Percentiles rank a stretch among this genome's conserved stretches.
Evolutionary conservation across 305 asterid species (phyloP).

Genomic region (Fraxinus velutina): DNA sequence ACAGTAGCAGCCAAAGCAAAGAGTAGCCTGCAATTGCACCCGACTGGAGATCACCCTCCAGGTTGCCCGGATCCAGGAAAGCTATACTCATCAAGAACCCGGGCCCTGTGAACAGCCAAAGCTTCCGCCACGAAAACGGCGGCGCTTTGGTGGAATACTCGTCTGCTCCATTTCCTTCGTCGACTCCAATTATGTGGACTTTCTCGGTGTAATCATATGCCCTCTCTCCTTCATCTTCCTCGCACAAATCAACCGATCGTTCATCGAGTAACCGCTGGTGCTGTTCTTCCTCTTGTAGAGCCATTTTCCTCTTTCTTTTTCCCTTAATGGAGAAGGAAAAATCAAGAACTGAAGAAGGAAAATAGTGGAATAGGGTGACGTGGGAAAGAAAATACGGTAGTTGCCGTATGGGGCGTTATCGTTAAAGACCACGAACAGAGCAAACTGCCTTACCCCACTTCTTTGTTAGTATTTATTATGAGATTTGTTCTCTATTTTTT

Average conservation of each 20-base stretch:
- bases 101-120: slow-evolving; percentile 92
- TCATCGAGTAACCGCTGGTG: slow-evolving; percentile 28
- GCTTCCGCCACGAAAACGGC: slow-evolving; percentile 87
- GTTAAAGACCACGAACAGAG: not conserved
- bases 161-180: slow-evolving; percentile 35
- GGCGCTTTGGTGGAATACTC: slow-evolving; percentile 46
- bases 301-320: slow-evolving; percentile 28
- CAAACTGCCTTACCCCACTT: not conserved
- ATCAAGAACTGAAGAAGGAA: not conserved
- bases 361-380: not conserved
- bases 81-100: slow-evolving; percentile 94
- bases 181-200: slow-evolving; percentile 53
- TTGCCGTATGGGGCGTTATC: slow-evolving; percentile 3
- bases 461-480: not conserved
- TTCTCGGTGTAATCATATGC: slow-evolving; percentile 65
- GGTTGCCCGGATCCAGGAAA: slow-evolving; percentile 88
- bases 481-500: too few species aligned
- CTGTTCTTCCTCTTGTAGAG: slow-evolving; percentile 35
- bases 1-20: slow-evolving; percentile 72
- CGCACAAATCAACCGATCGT: slow-evolving; percentile 27
- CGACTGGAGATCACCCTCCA: slow-evolving; percentile 91
- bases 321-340: not conserved
- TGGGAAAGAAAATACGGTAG: not conserved
- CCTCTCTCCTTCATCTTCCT: slow-evolving; percentile 36
- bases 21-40: slow-evolving; percentile 96